These are phyloP conservation scores for Brasenia schreberi DNA, from an alignment of 164 flowering plant genomes.

Conservation along the genomic window DNA sequence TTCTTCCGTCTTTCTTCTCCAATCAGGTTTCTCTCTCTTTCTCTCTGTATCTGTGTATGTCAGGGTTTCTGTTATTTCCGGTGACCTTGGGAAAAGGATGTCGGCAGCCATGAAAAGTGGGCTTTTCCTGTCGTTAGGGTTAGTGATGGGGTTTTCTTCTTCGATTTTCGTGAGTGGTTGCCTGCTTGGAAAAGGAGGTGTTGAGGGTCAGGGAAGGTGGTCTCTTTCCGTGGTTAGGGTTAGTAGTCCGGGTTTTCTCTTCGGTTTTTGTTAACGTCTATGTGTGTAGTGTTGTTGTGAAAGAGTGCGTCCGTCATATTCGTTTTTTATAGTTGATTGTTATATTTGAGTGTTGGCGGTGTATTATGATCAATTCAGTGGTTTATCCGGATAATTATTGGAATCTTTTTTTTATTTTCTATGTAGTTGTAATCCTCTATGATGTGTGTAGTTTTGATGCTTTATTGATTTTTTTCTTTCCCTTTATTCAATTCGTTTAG, in stretches of 20 bases:
- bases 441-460: too few species aligned
- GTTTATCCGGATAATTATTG: too few species aligned
- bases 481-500: too few species aligned
- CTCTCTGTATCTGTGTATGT: not conserved
- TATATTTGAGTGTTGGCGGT: too few species aligned
- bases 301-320: too few species aligned
- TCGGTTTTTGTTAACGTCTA: not conserved
- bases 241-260: not conserved
- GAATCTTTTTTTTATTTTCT: too few species aligned
- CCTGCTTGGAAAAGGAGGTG: not conserved
- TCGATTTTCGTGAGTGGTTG: not conserved
- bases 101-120: not conserved
- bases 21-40: not conserved
- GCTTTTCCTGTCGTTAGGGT: not conserved
- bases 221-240: not conserved
- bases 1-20: not conserved
- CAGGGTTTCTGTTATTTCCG: not conserved
- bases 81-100: not conserved
- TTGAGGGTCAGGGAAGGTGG: too few species aligned
- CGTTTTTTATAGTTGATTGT: too few species aligned
- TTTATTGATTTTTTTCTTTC: too few species aligned
- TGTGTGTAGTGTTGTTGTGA: not conserved
- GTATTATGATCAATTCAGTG: too few species aligned
- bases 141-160: not conserved
- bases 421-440: too few species aligned